Percentiles rank a stretch among this genome's conserved stretches.
Evolutionary conservation across 805 yeast species (phyloP).

Genomic region (Clavispora phyllophila): DNA sequence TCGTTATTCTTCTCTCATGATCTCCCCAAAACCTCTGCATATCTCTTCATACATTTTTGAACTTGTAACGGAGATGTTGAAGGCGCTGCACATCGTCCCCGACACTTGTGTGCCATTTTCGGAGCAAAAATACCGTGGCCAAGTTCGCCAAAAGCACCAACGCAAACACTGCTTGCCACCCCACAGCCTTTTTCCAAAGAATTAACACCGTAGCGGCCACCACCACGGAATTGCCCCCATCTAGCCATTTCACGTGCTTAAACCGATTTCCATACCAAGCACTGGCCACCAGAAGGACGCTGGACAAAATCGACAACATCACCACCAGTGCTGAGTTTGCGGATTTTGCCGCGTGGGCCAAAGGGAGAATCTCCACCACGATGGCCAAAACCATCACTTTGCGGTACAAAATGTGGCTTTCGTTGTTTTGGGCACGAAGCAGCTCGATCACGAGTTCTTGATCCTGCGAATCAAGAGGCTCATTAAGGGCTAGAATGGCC

Average conservation of each 20-base stretch:
- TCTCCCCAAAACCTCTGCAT: too few relatives aligned
- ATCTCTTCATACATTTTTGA: slow-evolving; percentile 17
- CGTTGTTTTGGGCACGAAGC: slow-evolving; percentile 13
- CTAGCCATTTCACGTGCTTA: not conserved
- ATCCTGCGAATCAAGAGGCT: slow-evolving; percentile 20
- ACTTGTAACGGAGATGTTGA: slow-evolving; percentile 17
- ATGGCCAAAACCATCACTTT: slow-evolving; percentile 8
- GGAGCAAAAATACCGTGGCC: slow-evolving; percentile 9
- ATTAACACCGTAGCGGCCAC: not conserved
- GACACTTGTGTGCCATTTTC: slow-evolving; percentile 12
- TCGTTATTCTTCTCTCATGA: too few relatives aligned
- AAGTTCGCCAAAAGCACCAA: slow-evolving; percentile 17
- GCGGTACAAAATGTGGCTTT: slow-evolving; percentile 5
- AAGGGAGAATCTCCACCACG: slow-evolving; percentile 14
- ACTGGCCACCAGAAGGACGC: not conserved
- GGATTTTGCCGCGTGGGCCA: slow-evolving; percentile 7
- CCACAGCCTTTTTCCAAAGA: not conserved
- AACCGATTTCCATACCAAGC: not conserved
- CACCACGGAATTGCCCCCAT: not conserved
- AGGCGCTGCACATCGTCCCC: slow-evolving; percentile 11
- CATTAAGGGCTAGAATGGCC: slow-evolving; percentile 15
- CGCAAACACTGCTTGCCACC: slow-evolving; percentile 5
- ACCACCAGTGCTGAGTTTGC: not conserved
- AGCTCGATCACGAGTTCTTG: slow-evolving; percentile 17
- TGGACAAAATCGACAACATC: not conserved